phyloP scores from a whole-genome alignment of 192 early-diverging fungal genomes.

The Entophlyctis luteolus region DNA sequence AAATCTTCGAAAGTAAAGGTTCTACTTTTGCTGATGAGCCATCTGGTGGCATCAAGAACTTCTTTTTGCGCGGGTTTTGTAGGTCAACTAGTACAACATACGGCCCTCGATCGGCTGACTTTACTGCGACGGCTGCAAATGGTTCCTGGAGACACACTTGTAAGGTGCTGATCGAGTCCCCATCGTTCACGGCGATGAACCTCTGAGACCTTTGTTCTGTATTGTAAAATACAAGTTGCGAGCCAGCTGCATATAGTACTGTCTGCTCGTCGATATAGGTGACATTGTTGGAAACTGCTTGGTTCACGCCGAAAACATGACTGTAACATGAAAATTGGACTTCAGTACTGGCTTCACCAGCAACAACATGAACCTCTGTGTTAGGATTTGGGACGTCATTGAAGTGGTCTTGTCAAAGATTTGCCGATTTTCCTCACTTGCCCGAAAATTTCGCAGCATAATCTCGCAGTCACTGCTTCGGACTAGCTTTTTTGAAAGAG shows the following conservation, averaged over 20 bases:
- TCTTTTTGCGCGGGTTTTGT: constrained; percentile 31
- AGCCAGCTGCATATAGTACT: constrained; percentile 49
- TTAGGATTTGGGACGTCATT: no score
- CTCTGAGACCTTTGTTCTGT: constrained; percentile 51
- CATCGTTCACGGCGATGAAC: constrained; percentile 45
- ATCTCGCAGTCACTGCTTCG: no score
- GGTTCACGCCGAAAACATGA: constrained; percentile 52
- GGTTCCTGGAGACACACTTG: constrained; percentile 21
- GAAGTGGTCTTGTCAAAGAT: no score
- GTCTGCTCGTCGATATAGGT: constrained; percentile 49
- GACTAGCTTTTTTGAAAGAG: no score
- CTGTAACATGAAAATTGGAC: no score
- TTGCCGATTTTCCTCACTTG: no score
- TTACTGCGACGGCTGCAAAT: constrained; percentile 28
- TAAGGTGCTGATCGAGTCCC: constrained; percentile 42
- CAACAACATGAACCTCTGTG: no score
- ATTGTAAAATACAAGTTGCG: constrained; percentile 50
- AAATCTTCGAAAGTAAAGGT: neutral
- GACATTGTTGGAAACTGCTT: constrained; percentile 38
- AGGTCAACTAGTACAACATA: constrained; percentile 22
- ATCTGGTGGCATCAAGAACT: constrained; percentile 32
- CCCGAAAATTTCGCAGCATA: no score
- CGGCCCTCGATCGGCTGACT: constrained; percentile 14
- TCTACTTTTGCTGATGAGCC: constrained; percentile 14
- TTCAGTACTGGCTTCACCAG: no score